Evolutionary conservation across 495 filamentous ascomycete genomes (phyloP), one percentile per base, ranked within the genome.

Genomic region (Podospora tetraspora): DNA sequence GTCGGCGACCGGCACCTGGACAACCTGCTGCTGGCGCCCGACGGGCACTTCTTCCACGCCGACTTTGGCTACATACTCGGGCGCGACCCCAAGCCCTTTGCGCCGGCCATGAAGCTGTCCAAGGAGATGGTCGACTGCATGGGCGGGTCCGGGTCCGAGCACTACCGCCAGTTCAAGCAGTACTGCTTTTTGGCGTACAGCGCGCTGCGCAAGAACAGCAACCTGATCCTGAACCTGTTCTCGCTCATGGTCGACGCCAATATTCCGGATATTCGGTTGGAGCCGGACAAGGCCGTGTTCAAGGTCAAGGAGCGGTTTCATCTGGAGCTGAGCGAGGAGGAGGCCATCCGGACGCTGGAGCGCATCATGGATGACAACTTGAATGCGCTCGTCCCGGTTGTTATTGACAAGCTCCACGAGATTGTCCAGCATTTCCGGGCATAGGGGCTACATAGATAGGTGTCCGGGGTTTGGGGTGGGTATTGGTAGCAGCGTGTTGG

Each of bases 121-220:
- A 92, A 93, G 73, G 95, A 99, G 75, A 99, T 99, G 95, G 91
- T 97, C 16, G 95, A 98, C 72, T 94, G 93, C 64, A 97, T 99
- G 95, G 95, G 95, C 66, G 94, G 96, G 8, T 82, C 87, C 5
- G 83, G 84, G 29, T 91, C 89, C 27, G 86, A 89, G 21, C 87
- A 96, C 61, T 98, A 96, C 75, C 79, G 87, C 16, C 86, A 91
- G 59, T 99, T 98, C 79, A 93, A 94, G 74, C 90, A 93, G 72
- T 96, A 97, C 79, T 97, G 93, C 78, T 97, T 96, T 77, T 94
- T 96, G 0, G 93, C 95, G 1, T 99, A 94, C 77, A 92, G 91
- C 19, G 92, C 95, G 22, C 81, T 99, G 30, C 87, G 95, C 57
- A 97, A 98, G 75, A 90, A 87, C 3, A 88, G 88, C 22, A 96